Evolutionary conservation across 1,284 basidiomycete genomes (phyloP), one percentile per base, ranked within the genome.

Genomic region (Prillingera fragicola): DNA sequence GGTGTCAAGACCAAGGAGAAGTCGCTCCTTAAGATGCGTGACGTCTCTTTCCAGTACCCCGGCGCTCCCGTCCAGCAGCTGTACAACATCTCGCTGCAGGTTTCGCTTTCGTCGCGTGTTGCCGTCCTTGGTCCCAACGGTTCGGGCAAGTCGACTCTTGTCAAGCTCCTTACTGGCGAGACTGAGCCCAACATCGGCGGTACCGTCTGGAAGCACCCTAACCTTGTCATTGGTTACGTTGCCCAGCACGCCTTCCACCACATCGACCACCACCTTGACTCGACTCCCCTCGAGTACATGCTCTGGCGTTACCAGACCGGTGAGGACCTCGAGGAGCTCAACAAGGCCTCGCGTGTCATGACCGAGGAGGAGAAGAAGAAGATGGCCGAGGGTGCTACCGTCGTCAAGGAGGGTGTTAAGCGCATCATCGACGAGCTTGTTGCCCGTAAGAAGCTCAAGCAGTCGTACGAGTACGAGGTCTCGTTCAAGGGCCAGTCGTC

Each of bases 1-100:
- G 92, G 91, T 85, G 91, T 96, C 77, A 96, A 96, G 85, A 97
- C 92, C 71, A 96, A 97, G 81, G 91, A 96, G 78, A 96, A 95
- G 82, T 83, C 82, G 58, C 77, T 96, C 62, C 77, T 96, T 65
- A 96, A 97, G 82, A 95, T 97, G 90, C 85, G 89, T 71, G 86
- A 89, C 73, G 90, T 94, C 62, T 86, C 85, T 64, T 97, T 91
- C 87, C 89, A 95, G 75, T 97, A 96, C 77, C 88, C 89, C 35
- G 80, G 81, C 29, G 80, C 86, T 60, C 65, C 82, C 46, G 79
- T 84, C 48, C 91, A 92, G 72, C 91, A 95, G 73, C 80, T 96
- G 55, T 85, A 83, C 79, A 86, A 96, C 76, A 88, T 96, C 75
- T 83, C 84, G 43, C 85, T 96, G 58, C 90, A 95, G 82, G 85